Percentiles rank a stretch among this genome's conserved stretches.
Conservation (phyloP, 345 rosid species). For the Kandelia obovata region DNA sequence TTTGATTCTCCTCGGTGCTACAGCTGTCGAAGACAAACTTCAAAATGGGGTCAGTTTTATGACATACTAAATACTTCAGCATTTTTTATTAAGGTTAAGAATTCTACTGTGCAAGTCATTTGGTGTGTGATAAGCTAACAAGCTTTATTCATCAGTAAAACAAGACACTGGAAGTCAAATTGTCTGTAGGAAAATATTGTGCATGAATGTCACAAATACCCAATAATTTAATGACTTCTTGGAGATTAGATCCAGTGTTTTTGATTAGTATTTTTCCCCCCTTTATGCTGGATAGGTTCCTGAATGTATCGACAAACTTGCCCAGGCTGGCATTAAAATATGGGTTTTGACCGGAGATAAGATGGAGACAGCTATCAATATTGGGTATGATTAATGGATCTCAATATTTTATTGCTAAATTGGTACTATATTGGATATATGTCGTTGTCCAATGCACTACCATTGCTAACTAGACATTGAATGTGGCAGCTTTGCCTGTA, state of each 20-base stretch:
- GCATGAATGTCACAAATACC: no score
- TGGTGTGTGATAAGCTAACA: not conserved
- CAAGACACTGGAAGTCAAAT: not conserved
- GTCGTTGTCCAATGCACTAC: slow-evolving; percentile 15
- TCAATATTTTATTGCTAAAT: not conserved
- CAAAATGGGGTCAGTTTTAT: slow-evolving; percentile 73
- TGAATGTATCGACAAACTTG: slow-evolving; percentile 93
- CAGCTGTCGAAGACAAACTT: slow-evolving; percentile 96
- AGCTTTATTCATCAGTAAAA: not conserved
- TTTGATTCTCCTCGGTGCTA: slow-evolving; percentile 86
- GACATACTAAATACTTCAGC: not conserved
- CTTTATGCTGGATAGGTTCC: slow-evolving; percentile 65
- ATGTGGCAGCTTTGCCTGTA: slow-evolving; percentile 77
- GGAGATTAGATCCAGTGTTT: slow-evolving; percentile 1
- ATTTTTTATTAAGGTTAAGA: not conserved
- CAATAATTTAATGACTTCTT: no score
- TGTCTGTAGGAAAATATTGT: not conserved
- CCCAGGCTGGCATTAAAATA: slow-evolving; percentile 91
- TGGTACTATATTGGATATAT: not conserved
- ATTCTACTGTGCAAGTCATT: not conserved
- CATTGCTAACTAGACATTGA: slow-evolving; percentile 16
- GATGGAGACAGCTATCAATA: slow-evolving; percentile 97
- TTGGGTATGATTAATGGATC: slow-evolving; percentile 50
- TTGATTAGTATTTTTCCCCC: not conserved
- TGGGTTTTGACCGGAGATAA: slow-evolving; percentile 99